Percentiles rank a stretch among this genome's conserved stretches.
Conservation (phyloP, 2,329 filamentous ascomycete species). For the Chaetothyriales sp. region DNA sequence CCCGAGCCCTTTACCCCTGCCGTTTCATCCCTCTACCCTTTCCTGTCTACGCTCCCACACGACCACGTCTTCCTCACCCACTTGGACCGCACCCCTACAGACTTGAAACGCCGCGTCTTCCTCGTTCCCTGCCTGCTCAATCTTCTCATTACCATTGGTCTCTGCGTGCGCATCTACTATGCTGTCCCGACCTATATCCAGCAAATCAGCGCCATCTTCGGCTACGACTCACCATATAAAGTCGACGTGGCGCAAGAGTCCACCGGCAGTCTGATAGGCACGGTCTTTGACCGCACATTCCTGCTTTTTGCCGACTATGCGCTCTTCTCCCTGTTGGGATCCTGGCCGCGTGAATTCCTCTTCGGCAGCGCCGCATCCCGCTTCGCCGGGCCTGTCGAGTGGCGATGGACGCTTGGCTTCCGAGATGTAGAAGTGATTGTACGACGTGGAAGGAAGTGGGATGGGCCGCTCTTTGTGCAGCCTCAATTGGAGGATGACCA, state of each 20-base stretch:
- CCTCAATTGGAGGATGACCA: background rate
- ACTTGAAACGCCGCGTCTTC: conserved; percentile 74
- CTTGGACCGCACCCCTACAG: conserved; percentile 55
- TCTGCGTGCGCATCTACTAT: conserved; percentile 54
- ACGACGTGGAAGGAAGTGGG: conserved; percentile 62
- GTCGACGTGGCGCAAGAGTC: conserved; percentile 46
- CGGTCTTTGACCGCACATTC: conserved; percentile 46
- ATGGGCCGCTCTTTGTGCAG: conserved; percentile 37
- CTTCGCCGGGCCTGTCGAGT: conserved; percentile 47
- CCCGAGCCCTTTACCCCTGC: conserved; percentile 15
- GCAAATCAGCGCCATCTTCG: conserved; percentile 51
- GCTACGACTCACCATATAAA: conserved; percentile 52
- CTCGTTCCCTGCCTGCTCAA: conserved; percentile 67
- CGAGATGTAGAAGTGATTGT: conserved; percentile 63
- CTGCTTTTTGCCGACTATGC: conserved; percentile 63
- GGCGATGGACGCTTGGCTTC: conserved; percentile 66
- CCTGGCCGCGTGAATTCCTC: conserved; percentile 63
- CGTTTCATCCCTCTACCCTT: conserved; percentile 21
- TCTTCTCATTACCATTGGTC: conserved; percentile 47
- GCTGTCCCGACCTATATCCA: conserved; percentile 60
- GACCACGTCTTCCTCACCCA: conserved; percentile 72
- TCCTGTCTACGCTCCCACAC: conserved; percentile 53
- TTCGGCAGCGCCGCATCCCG: conserved; percentile 44
- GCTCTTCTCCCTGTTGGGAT: conserved; percentile 53
- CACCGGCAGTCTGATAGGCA: conserved; percentile 43